Evolutionary conservation across 2,329 filamentous ascomycete species (phyloP).

Genomic region (Fusarium torreyae): DNA sequence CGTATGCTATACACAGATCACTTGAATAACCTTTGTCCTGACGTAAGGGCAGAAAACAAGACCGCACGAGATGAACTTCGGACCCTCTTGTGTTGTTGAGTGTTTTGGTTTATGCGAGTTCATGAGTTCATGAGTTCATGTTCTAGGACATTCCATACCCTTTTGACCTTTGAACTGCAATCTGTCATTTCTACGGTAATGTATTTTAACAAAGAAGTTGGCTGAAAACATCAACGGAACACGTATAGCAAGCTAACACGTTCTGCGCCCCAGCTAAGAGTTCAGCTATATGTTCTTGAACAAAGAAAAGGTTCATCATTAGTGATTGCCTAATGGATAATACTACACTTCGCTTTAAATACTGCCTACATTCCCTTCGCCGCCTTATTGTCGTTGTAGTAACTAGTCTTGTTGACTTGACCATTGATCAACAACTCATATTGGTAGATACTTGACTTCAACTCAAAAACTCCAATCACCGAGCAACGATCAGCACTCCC

Average conservation of each 20-base stretch:
- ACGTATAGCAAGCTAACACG: background rate
- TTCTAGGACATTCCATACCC: no score
- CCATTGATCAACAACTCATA: background rate
- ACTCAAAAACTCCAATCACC: background rate
- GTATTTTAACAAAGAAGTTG: background rate
- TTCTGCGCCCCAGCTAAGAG: background rate
- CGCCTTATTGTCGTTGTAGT: background rate
- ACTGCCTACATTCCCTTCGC: background rate
- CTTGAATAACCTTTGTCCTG: no score
- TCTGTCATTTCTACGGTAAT: no score
- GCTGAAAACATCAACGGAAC: background rate
- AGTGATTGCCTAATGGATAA: background rate
- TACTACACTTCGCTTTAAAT: background rate
- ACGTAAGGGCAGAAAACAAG: no score
- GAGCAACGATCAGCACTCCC: background rate
- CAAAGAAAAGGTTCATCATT: constrained; percentile 7
- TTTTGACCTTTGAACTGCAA: no score
- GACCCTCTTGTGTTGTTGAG: no score
- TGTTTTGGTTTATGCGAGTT: no score
- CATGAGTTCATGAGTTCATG: no score
- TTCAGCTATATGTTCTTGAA: background rate
- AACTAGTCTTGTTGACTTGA: background rate
- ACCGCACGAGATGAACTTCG: no score
- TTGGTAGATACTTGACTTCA: background rate
- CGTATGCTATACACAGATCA: no score